These are phyloP conservation scores for Amauroascus niger DNA, from an alignment of 2,329 filamentous ascomycete species.

Conservation along the genomic window DNA sequence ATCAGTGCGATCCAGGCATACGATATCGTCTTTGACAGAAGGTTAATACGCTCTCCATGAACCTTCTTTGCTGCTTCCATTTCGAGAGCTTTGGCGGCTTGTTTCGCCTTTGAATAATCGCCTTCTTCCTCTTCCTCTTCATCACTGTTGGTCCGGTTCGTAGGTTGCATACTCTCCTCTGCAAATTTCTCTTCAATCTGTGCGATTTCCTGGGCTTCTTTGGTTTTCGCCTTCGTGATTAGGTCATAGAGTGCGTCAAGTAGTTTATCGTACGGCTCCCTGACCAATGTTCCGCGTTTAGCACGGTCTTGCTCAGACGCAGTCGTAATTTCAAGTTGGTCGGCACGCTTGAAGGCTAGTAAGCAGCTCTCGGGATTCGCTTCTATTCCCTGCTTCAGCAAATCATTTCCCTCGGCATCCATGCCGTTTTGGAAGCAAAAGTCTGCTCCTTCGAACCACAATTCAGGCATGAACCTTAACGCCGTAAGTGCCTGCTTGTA, in stretches of 20 bases:
- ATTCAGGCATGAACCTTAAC: slow-evolving; percentile 84
- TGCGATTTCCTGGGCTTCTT: slow-evolving; percentile 53
- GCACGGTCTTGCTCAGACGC: slow-evolving; percentile 61
- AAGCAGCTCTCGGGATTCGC: slow-evolving; percentile 92
- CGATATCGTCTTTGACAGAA: slow-evolving; percentile 75
- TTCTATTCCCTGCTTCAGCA: slow-evolving; percentile 69
- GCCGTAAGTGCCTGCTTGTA: slow-evolving; percentile 94
- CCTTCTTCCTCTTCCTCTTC: slow-evolving; percentile 43
- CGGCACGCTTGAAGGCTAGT: slow-evolving; percentile 78
- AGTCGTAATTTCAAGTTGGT: slow-evolving; percentile 71
- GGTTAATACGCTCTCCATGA: slow-evolving; percentile 61
- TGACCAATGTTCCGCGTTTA: slow-evolving; percentile 60
- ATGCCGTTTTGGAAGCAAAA: slow-evolving; percentile 79
- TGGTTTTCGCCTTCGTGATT: slow-evolving; percentile 59
- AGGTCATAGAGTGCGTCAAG: slow-evolving; percentile 82
- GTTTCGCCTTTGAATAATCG: slow-evolving; percentile 40
- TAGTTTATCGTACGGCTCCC: slow-evolving; percentile 73
- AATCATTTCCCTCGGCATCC: slow-evolving; percentile 61
- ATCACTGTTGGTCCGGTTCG: slow-evolving; percentile 34
- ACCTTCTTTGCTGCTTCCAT: slow-evolving; percentile 53
- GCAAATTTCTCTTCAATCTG: slow-evolving; percentile 48
- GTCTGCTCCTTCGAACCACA: slow-evolving; percentile 90
- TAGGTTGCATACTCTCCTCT: slow-evolving; percentile 31
- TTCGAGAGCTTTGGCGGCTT: slow-evolving; percentile 46
- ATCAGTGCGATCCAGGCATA: slow-evolving; percentile 93